Evolutionary conservation across 257 asterid species (phyloP), one percentile per base, ranked within the genome.

Genomic region (Nicotiana undulata): DNA sequence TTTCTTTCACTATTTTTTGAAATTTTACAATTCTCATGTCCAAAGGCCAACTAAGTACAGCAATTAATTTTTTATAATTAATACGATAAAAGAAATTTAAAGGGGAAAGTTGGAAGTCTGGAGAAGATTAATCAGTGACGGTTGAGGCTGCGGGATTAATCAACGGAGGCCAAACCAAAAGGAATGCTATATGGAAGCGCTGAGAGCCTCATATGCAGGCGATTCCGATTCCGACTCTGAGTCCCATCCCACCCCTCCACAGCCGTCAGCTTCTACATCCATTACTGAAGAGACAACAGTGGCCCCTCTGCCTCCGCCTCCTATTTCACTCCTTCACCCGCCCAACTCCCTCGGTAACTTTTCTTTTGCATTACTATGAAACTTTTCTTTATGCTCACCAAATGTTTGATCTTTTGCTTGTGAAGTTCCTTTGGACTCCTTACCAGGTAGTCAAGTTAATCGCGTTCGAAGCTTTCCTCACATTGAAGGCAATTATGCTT

Each of bases 391-490:
- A 26, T 77, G 86, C 82, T 20, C 77, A 28, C 79, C 77, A 86
- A 31, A 4, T 82, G 88, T 91, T 91, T 75, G 89, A 81, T 79
- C 46, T 77, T 85, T 88, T 87, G 86, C 66, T 80, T 81, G 32
- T 81, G 59, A 83, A 92, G 99, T 87, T 81, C 6, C 85, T 24
- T 72, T 81, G 37, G 91, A 92, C 85, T 84, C 80, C 66, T 82
- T 63, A 12, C 88, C 82, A 80, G 81, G 20, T 31, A 79, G 65
- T 78, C 82, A 82, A 20, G 86, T 92, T 63, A 90, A 77, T 84
- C 89, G 98, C 79, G 87, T 91, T 80, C 93, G 97, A 58, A 89
- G 86, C 87, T 95, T 95, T 75, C 98, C 98, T 78, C 99, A 95
- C 44, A 88, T 90, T 5, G 94, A 93, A 77, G 99, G 99, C 80